Conservation (phyloP, 169 alveolate genomes). For the Cryptosporidium meleagridis region DNA sequence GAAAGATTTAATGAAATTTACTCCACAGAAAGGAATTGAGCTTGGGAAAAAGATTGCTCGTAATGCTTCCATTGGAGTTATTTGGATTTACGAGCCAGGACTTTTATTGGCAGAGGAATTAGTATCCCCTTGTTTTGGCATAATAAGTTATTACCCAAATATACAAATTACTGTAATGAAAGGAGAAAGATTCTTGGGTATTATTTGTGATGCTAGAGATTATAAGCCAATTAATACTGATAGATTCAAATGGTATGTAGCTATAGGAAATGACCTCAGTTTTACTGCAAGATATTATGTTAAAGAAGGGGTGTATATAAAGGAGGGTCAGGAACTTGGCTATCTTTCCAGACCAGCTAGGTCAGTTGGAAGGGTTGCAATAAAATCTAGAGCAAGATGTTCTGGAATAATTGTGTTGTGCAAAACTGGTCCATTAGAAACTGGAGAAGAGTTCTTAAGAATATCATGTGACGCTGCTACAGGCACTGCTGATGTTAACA, state of each 20-base stretch:
- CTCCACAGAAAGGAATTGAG: constrained; percentile 62
- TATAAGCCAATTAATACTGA: constrained; percentile 56
- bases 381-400: constrained; percentile 64
- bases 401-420: constrained; percentile 62
- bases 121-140: constrained; percentile 69
- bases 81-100: constrained; percentile 71
- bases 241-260: constrained; percentile 65
- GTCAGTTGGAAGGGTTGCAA: constrained; percentile 64
- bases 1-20: constrained; percentile 54
- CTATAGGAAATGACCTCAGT: constrained; percentile 48
- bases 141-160: constrained; percentile 63
- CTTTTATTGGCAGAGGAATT: constrained; percentile 65
- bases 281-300: constrained; percentile 63
- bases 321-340: constrained; percentile 71
- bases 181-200: constrained; percentile 62
- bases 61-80: constrained; percentile 60
- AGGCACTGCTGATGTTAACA: neutral
- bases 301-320: constrained; percentile 59
- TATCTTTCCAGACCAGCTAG: constrained; percentile 59
- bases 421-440: constrained; percentile 38
- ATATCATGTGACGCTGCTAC: constrained; percentile 62
- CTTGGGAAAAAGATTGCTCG: constrained; percentile 61
- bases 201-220: constrained; percentile 68
- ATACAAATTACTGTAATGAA: constrained; percentile 59
- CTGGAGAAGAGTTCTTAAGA: constrained; percentile 66